Evolutionary conservation across 306 rosid genomes (phyloP).

Genomic region (Pterocarpus santalinus): DNA sequence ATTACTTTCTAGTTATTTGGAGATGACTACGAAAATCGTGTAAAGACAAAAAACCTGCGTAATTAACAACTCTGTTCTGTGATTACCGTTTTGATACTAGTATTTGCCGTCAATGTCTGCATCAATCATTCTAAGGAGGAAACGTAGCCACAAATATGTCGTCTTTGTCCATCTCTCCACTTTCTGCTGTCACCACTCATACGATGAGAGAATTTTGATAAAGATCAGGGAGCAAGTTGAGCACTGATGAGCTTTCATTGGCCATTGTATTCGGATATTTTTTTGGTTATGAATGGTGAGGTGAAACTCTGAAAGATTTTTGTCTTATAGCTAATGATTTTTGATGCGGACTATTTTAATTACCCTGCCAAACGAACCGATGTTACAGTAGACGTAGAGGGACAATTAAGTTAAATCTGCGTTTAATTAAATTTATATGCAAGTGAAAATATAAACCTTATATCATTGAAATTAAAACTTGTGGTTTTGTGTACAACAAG

Average conservation of each 20-base stretch:
- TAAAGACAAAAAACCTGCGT: neutral
- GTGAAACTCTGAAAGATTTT: neutral
- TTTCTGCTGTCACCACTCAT: slow-evolving; percentile 17
- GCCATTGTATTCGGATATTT: slow-evolving; percentile 26
- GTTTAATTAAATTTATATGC: neutral
- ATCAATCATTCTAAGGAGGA: slow-evolving; percentile 29
- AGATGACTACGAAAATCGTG: neutral
- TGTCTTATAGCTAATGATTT: neutral
- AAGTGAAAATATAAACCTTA: neutral
- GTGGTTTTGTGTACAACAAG: neutral
- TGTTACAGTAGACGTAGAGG: neutral
- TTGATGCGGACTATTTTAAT: too few species aligned
- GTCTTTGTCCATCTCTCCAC: neutral
- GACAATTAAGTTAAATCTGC: neutral
- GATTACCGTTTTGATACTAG: neutral
- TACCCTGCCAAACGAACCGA: neutral
- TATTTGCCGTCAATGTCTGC: slow-evolving; percentile 31
- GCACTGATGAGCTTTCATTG: slow-evolving; percentile 1
- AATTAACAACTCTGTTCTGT: neutral
- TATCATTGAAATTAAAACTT: neutral
- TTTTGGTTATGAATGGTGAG: neutral
- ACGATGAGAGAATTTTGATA: neutral
- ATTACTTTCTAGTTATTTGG: neutral
- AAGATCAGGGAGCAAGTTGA: neutral
- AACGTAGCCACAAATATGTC: neutral